A percentile compares a stretch with the other conserved stretches of the same genome.
phyloP scores from a whole-genome alignment of 1,139 yeast species.

The Suhomyces panamericanus region DNA sequence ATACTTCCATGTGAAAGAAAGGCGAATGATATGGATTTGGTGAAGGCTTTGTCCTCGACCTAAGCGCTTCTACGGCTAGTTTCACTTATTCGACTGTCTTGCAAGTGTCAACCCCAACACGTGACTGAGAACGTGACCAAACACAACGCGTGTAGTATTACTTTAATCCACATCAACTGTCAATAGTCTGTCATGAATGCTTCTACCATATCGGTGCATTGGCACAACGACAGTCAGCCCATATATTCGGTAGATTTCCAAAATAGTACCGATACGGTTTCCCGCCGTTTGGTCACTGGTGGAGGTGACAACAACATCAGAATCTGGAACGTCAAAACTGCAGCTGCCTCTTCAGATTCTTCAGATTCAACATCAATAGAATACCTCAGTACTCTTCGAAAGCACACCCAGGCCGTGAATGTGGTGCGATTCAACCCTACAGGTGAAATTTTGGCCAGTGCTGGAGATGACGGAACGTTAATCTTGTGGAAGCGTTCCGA shows the following conservation, averaged over 20 bases:
- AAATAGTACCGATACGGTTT: slow-evolving; percentile 33
- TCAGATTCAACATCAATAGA: slow-evolving; percentile 38
- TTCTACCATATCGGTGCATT: slow-evolving; percentile 65
- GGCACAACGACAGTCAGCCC: slow-evolving; percentile 83
- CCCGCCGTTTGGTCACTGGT: slow-evolving; percentile 71
- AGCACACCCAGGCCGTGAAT: slow-evolving; percentile 94
- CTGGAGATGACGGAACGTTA: slow-evolving; percentile 92
- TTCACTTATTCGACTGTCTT: no score
- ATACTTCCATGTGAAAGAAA: neutral
- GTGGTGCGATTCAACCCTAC: slow-evolving; percentile 76
- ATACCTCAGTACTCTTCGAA: slow-evolving; percentile 72
- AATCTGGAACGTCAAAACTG: slow-evolving; percentile 46
- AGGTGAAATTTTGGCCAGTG: slow-evolving; percentile 75
- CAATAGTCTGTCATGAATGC: slow-evolving; percentile 47
- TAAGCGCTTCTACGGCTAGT: no score
- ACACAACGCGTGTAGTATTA: neutral
- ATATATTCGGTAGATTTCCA: slow-evolving; percentile 84
- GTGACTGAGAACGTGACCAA: neutral
- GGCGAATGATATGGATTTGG: neutral
- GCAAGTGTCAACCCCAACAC: neutral
- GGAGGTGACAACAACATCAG: slow-evolving; percentile 94
- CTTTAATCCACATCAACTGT: neutral
- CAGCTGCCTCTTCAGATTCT: slow-evolving; percentile 1
- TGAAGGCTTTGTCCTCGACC: no score
- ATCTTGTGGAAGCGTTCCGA: slow-evolving; percentile 73